Conservation (phyloP, 2,329 filamentous ascomycete genomes). For the Fusarium tuaranense region DNA sequence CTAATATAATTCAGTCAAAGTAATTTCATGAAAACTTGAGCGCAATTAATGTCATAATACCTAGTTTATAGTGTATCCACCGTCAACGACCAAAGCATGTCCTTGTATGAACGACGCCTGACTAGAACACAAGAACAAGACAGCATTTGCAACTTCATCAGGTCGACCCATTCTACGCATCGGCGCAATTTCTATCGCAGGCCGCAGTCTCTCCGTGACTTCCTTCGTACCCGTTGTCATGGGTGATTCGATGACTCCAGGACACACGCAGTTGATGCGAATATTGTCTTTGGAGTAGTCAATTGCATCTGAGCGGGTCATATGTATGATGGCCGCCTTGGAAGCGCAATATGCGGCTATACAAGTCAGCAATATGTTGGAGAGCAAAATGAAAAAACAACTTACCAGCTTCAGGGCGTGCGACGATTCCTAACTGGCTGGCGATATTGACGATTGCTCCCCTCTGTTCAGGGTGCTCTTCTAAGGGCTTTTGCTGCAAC, state of each 20-base stretch:
- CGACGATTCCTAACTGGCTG: slow-evolving; percentile 64
- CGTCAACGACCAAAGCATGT: slow-evolving; percentile 64
- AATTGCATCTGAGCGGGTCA: slow-evolving; percentile 68
- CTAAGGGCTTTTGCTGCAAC: slow-evolving; percentile 57
- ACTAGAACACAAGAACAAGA: slow-evolving; percentile 61
- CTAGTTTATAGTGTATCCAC: slow-evolving; percentile 63
- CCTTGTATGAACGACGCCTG: slow-evolving; percentile 65
- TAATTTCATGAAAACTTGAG: not conserved
- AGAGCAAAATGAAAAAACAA: not conserved
- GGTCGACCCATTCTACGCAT: slow-evolving; percentile 64
- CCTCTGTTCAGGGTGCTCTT: slow-evolving; percentile 55
- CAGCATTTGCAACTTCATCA: slow-evolving; percentile 61
- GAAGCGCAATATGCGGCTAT: slow-evolving; percentile 68
- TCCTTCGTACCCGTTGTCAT: slow-evolving; percentile 57
- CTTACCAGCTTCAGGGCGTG: slow-evolving; percentile 53
- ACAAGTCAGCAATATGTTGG: not conserved
- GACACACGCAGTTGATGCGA: slow-evolving; percentile 69
- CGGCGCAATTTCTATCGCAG: slow-evolving; percentile 59
- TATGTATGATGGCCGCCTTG: slow-evolving; percentile 68
- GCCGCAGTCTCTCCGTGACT: slow-evolving; percentile 47
- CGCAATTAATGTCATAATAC: not conserved
- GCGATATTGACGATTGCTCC: slow-evolving; percentile 65
- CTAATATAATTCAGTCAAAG: too few species aligned
- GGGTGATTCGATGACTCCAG: slow-evolving; percentile 70
- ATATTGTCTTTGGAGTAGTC: slow-evolving; percentile 62